A percentile compares a stretch with the other conserved stretches of the same genome.
Evolutionary conservation across 1,284 basidiomycete species (phyloP).

Genomic region (Taiwanofungus camphoratus): DNA sequence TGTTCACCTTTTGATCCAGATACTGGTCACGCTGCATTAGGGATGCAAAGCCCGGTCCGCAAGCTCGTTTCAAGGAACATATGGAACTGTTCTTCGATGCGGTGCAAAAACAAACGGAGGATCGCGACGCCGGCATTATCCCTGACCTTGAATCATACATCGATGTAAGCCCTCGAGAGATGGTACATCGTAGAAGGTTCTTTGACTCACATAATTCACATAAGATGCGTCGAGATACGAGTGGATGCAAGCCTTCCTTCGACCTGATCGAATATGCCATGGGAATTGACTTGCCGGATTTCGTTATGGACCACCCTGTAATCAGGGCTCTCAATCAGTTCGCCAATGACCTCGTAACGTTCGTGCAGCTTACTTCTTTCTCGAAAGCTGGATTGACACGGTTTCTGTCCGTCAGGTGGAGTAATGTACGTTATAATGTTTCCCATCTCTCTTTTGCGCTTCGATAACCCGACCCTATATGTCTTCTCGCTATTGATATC

Average conservation of each 20-base stretch:
- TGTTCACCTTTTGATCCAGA: constrained; percentile 14
- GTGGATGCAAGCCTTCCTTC: constrained; percentile 34
- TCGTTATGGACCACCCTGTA: constrained; percentile 32
- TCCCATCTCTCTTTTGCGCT: constrained; percentile 22
- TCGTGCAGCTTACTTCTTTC: constrained; percentile 1
- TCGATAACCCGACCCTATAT: background rate
- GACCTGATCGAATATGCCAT: constrained; percentile 37
- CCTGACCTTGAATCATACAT: constrained; percentile 37
- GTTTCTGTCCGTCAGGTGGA: constrained; percentile 22
- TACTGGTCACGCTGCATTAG: constrained; percentile 32
- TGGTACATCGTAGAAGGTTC: too few relatives aligned
- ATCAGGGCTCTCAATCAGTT: constrained; percentile 31
- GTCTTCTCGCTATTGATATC: background rate
- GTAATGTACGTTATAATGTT: constrained; percentile 29
- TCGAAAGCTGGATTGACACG: background rate
- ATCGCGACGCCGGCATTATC: constrained; percentile 26
- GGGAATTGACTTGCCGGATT: constrained; percentile 34
- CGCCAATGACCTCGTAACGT: constrained; percentile 36
- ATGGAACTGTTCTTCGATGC: constrained; percentile 34
- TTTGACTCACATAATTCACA: background rate
- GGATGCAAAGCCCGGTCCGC: constrained; percentile 26
- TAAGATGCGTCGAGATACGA: constrained; percentile 22
- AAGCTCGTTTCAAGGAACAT: constrained; percentile 32
- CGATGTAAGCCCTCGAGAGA: constrained; percentile 21
- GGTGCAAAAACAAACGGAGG: constrained; percentile 30